A percentile compares a stretch with the other conserved stretches of the same genome.
Conservation (phyloP, 495 filamentous ascomycete genomes). For the Chaetomium fimeti region DNA sequence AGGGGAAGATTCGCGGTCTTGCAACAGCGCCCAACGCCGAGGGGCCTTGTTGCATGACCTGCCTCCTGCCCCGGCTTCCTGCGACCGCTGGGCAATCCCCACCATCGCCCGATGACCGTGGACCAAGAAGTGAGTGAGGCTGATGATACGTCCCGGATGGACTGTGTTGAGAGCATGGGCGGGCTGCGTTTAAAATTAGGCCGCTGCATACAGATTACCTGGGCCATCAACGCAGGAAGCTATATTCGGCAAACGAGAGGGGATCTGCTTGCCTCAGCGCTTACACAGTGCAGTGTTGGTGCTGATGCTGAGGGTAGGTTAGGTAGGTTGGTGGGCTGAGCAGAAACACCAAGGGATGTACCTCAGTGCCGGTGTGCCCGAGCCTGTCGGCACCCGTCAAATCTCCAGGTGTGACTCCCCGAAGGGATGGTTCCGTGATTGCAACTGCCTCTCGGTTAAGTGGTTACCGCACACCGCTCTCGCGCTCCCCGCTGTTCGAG, state of each 20-base stretch:
- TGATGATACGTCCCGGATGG: conserved; percentile 18
- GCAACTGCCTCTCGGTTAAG: background rate
- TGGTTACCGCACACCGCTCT: conserved; percentile 14
- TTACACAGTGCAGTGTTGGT: conserved; percentile 3
- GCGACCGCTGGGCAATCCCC: background rate
- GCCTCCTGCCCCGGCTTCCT: background rate
- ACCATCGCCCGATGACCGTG: conserved; percentile 12
- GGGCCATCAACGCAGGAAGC: conserved; percentile 19
- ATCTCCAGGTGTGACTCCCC: conserved; percentile 19
- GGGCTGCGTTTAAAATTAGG: conserved; percentile 23
- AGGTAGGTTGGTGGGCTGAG: background rate
- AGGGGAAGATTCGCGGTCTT: conserved; percentile 6
- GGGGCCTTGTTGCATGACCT: background rate
- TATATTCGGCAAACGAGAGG: conserved; percentile 24
- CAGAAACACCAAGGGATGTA: conserved; percentile 3
- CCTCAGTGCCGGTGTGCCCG: conserved; percentile 10
- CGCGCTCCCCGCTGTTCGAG: background rate
- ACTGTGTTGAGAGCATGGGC: conserved; percentile 17
- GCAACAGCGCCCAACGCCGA: background rate
- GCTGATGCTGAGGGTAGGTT: no score
- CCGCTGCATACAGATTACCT: conserved; percentile 14
- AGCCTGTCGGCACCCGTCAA: conserved; percentile 24
- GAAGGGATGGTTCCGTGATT: conserved; percentile 5
- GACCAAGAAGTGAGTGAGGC: conserved; percentile 28
- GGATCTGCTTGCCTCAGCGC: conserved; percentile 16